Evolutionary conservation across 495 filamentous ascomycete species (phyloP).

Genomic region (Parathielavia appendiculata): DNA sequence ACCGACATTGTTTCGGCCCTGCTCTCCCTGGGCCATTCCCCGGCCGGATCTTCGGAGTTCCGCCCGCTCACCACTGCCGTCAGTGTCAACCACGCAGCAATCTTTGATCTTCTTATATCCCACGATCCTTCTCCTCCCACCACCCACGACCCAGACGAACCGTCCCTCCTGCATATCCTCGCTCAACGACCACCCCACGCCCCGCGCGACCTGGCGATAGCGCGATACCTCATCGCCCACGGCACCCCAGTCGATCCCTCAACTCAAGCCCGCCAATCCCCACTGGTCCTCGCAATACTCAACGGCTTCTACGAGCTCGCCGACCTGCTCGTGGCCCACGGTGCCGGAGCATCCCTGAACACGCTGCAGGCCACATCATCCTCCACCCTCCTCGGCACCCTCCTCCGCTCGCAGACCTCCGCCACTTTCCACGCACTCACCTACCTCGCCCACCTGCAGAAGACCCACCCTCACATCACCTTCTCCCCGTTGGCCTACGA

Average conservation of each 20-base stretch:
- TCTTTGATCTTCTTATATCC: constrained; percentile 6
- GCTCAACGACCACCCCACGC: neutral
- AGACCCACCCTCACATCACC: neutral
- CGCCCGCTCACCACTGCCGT: constrained; percentile 7
- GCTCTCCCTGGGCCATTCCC: constrained; percentile 9
- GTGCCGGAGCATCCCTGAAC: constrained; percentile 3
- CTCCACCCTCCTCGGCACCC: neutral
- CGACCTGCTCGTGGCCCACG: constrained; percentile 4
- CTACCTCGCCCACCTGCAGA: neutral
- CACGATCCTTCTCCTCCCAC: neutral
- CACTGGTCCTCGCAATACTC: constrained; percentile 6
- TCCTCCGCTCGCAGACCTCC: constrained; percentile 4
- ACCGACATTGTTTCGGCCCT: constrained; percentile 13
- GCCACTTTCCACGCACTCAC: neutral
- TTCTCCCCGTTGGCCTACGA: too few relatives aligned
- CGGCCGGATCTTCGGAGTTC: neutral
- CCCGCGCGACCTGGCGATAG: neutral
- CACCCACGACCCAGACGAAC: neutral
- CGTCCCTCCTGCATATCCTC: constrained; percentile 6
- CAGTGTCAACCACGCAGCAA: constrained; percentile 2
- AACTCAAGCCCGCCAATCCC: neutral
- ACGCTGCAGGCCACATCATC: neutral
- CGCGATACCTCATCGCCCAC: neutral
- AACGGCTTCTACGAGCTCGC: constrained; percentile 7
- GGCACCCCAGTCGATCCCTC: neutral